Conservation (phyloP, 768 basidiomycete genomes). For the Cystobasidium onofrii region DNA sequence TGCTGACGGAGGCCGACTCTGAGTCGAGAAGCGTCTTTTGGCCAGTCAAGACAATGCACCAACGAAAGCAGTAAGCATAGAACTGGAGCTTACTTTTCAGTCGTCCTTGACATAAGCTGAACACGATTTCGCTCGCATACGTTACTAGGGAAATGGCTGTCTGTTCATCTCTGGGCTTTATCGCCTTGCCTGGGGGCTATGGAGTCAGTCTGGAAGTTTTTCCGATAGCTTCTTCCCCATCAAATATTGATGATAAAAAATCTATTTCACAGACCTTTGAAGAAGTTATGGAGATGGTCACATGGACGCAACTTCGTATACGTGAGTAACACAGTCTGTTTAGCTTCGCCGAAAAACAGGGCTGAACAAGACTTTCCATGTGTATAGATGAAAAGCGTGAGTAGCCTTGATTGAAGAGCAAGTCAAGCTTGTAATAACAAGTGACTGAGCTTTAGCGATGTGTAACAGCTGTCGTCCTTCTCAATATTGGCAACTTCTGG, state of each 20-base stretch:
- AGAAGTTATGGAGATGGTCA: conserved; percentile 78
- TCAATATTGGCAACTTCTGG: conserved; percentile 81
- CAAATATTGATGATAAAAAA: too few relatives aligned
- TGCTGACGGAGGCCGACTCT: not conserved
- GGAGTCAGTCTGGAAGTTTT: conserved; percentile 47
- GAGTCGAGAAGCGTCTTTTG: conserved; percentile 21
- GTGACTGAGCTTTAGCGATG: too few relatives aligned
- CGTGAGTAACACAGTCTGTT: conserved; percentile 46
- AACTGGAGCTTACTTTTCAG: too few relatives aligned
- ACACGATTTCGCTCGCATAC: too few relatives aligned
- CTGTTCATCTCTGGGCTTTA: conserved; percentile 62
- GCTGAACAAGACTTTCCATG: not conserved
- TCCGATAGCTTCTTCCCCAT: not conserved
- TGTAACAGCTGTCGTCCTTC: conserved; percentile 65
- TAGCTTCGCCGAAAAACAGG: not conserved
- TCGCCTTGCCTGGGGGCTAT: conserved; percentile 85
- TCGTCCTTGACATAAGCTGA: not conserved
- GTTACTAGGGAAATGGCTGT: conserved; percentile 74
- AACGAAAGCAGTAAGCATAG: conserved; percentile 19
- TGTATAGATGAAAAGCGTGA: conserved; percentile 33
- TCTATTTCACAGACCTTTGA: conserved; percentile 60
- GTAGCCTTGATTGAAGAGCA: not conserved
- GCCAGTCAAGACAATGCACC: conserved; percentile 34
- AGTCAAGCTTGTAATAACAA: too few relatives aligned
- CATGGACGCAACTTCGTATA: conserved; percentile 87